These are phyloP conservation scores for Podosphaera aphanis DNA, from an alignment of 2,329 filamentous ascomycete genomes.

Conservation along the genomic window DNA sequence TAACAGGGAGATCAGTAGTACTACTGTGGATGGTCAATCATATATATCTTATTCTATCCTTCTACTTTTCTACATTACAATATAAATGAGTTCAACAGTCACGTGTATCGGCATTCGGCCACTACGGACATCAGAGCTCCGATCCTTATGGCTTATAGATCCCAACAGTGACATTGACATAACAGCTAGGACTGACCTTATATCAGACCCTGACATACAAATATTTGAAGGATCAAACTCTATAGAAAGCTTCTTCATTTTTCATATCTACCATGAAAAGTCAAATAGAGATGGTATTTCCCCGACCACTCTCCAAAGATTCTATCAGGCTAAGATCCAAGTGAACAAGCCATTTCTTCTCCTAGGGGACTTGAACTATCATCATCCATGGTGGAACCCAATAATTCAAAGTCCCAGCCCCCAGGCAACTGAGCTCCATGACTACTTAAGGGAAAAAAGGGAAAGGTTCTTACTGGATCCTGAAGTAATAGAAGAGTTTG, in stretches of 20 bases:
- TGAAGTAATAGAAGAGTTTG: neutral
- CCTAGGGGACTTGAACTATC: neutral
- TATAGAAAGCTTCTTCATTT: neutral
- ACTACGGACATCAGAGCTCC: too few species aligned
- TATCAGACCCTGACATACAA: neutral
- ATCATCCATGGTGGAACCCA: neutral
- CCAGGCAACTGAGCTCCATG: neutral
- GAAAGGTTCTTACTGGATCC: neutral
- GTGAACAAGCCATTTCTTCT: neutral
- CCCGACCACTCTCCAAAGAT: neutral
- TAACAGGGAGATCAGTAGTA: too few species aligned
- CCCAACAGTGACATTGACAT: too few species aligned
- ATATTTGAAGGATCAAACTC: neutral
- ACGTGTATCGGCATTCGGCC: too few species aligned
- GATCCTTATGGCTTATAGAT: too few species aligned
- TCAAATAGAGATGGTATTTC: neutral
- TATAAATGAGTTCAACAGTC: too few species aligned
- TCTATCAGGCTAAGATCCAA: neutral
- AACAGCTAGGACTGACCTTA: neutral
- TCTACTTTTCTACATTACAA: too few species aligned
- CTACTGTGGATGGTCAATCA: too few species aligned
- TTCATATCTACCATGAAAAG: neutral
- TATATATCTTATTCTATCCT: too few species aligned
- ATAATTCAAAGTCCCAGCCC: neutral
- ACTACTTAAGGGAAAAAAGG: neutral